These are phyloP conservation scores for Russula vinacea DNA, from an alignment of 768 basidiomycete genomes.

Conservation along the genomic window DNA sequence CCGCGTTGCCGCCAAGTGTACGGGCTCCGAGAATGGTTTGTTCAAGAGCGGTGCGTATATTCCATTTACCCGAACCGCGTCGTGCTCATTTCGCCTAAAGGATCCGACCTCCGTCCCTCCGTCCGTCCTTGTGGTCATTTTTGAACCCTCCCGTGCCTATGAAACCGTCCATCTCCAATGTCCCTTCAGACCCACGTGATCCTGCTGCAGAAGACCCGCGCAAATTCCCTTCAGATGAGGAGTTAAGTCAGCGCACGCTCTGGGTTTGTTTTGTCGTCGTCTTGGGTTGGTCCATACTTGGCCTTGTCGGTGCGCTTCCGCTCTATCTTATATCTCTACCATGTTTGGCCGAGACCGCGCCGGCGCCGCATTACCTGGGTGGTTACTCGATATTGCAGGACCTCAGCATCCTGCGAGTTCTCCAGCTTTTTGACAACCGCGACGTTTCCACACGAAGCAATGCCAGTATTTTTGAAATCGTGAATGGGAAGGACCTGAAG, in stretches of 20 bases:
- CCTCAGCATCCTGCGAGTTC: constrained; percentile 70
- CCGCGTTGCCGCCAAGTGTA: constrained; percentile 73
- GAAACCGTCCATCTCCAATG: constrained; percentile 54
- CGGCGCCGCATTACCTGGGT: constrained; percentile 49
- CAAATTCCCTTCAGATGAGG: constrained; percentile 71
- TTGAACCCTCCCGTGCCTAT: constrained; percentile 68
- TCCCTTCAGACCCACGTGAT: constrained; percentile 54
- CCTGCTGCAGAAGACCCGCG: constrained; percentile 49
- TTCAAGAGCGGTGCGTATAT: constrained; percentile 57
- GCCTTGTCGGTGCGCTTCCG: constrained; percentile 68
- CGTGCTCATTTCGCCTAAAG: constrained; percentile 38
- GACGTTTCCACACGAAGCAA: constrained; percentile 37
- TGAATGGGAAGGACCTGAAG: constrained; percentile 39
- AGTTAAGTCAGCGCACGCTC: constrained; percentile 66
- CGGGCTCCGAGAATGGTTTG: constrained; percentile 73
- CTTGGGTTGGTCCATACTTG: constrained; percentile 64
- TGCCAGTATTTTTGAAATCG: constrained; percentile 39
- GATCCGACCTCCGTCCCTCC: constrained; percentile 59
- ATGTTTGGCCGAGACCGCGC: constrained; percentile 56
- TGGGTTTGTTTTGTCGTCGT: constrained; percentile 64
- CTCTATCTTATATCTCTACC: constrained; percentile 67
- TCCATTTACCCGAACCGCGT: too few species aligned
- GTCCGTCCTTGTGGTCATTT: constrained; percentile 60
- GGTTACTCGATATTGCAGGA: constrained; percentile 68
- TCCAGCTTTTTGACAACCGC: constrained; percentile 54